Base-by-base conservation (phyloP, 108 stramenopile species). In the Nitzschia sp. region DNA sequence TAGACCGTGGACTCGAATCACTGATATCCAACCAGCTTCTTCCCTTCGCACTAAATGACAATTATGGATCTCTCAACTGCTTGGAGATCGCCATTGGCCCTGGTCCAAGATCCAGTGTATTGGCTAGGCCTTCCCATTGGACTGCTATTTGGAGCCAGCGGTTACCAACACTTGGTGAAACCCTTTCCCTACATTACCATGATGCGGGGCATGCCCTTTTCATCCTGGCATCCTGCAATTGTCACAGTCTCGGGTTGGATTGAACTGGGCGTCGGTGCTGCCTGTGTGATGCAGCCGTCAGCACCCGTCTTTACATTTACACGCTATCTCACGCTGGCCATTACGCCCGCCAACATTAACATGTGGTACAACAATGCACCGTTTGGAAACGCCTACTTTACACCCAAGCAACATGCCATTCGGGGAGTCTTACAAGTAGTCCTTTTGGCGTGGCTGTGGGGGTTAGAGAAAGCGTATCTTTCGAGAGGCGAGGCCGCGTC, bases 321-420 rank as follows among this genome's bases (percentile, higher is more conserved):
- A 6, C 23, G 13, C 3, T 42, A 31, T 42, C 36, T 61, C 11
- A 31, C 30, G 2, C 15, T 42, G 26, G 59, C 59, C 59, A 61
- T 61, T 38, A 61, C 59, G 38, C 59, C 59, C 13, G 59, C 59
- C 33, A 61, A 61, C 23, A 61, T 61, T 36, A 61, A 61, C 36
- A 61, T 61, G 59, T 61, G 36, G 33, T 35, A 38, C 36, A 61
- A 61, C 36, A 38, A 61, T 21, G 32, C 36, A 4, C 59, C 59
- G 2, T 61, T 61, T 38, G 59, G 59, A 15, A 36, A 61, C 29
- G 3, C 8, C 2, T 38, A 61, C 19, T 61, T 61, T 31, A 61
- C 59, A 2, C 59, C 59, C n/a, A 35, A 61, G 23, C 28, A 61
- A 31, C 59, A 61, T 31, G 35, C 30, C 17, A 4, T 31, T 3